These are phyloP conservation scores for Pseudevernia furfuracea DNA, from an alignment of 495 filamentous ascomycete genomes.

Conservation along the genomic window DNA sequence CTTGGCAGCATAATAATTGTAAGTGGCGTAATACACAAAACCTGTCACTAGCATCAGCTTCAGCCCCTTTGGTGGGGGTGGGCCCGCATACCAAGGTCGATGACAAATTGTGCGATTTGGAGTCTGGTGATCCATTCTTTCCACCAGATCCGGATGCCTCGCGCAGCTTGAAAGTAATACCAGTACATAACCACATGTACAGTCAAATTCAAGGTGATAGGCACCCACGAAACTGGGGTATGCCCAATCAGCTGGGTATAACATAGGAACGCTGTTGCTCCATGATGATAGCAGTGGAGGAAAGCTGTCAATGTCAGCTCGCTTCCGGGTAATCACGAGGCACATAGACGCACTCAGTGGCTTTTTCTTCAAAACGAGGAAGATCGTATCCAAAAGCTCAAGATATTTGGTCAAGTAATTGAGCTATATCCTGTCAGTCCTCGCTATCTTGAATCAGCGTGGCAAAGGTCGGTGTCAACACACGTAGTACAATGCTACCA, in stretches of 20 bases:
- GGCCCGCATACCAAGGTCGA: conserved; percentile 21
- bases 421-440: conserved; percentile 43
- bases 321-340: conserved; percentile 29
- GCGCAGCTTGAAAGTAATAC: conserved; percentile 78
- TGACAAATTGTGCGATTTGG: conserved; percentile 63
- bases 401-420: conserved; percentile 83
- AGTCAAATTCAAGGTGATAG: conserved; percentile 67
- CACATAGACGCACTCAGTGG: conserved; percentile 47
- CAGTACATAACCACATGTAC: conserved; percentile 57
- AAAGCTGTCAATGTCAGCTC: conserved; percentile 48
- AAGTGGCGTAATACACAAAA: conserved; percentile 31
- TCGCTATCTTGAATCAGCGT: background rate
- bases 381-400: conserved; percentile 72
- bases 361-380: conserved; percentile 83
- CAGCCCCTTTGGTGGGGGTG: too few relatives aligned
- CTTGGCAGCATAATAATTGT: conserved; percentile 26
- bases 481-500: conserved; percentile 76
- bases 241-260: conserved; percentile 74
- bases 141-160: conserved; percentile 79
- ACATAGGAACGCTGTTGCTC: conserved; percentile 76
- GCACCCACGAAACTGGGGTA: conserved; percentile 70
- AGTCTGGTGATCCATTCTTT: conserved; percentile 85
- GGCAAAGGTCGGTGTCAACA: conserved; percentile 26
- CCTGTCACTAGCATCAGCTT: conserved; percentile 18
- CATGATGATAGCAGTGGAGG: conserved; percentile 82